These are phyloP conservation scores for Penicillium coprophilum DNA, from an alignment of 495 filamentous ascomycete species.

Conservation along the genomic window DNA sequence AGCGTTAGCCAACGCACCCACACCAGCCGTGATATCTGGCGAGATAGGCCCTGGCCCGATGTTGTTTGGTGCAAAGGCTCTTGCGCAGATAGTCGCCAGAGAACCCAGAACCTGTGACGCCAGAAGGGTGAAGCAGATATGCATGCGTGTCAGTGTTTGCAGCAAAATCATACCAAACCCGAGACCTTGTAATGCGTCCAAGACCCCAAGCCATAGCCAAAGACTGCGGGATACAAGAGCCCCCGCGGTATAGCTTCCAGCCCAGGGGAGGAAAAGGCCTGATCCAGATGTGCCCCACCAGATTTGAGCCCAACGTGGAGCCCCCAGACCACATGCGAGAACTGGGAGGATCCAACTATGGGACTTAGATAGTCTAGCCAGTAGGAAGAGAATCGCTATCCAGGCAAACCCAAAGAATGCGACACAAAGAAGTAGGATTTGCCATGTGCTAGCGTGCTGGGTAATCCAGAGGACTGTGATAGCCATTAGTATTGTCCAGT, in stretches of 20 bases:
- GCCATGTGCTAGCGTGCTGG: slow-evolving; percentile 45
- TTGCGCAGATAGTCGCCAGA: slow-evolving; percentile 49
- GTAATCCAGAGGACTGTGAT: slow-evolving; percentile 47
- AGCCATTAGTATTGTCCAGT: not conserved
- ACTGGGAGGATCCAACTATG: slow-evolving; percentile 54
- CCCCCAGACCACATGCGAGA: slow-evolving; percentile 50
- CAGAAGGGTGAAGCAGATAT: slow-evolving; percentile 51
- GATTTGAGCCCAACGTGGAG: slow-evolving; percentile 53
- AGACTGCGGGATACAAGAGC: slow-evolving; percentile 49
- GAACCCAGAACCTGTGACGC: slow-evolving; percentile 54
- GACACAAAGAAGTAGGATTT: slow-evolving; percentile 44
- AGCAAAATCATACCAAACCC: slow-evolving; percentile 55
- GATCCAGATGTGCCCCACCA: slow-evolving; percentile 52
- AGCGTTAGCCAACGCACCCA: slow-evolving; percentile 51
- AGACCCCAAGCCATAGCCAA: slow-evolving; percentile 53
- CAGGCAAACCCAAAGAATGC: slow-evolving; percentile 49
- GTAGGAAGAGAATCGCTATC: slow-evolving; percentile 40
- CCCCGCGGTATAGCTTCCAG: slow-evolving; percentile 42
- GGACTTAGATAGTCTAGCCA: slow-evolving; percentile 43
- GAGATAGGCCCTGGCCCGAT: slow-evolving; percentile 51
- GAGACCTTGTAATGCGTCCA: slow-evolving; percentile 50
- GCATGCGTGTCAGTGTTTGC: slow-evolving; percentile 50
- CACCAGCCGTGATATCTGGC: slow-evolving; percentile 45
- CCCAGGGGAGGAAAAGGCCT: slow-evolving; percentile 51
- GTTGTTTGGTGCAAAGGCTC: slow-evolving; percentile 48